Base-by-base conservation (phyloP, 2,329 filamentous ascomycete genomes). In the Cladosporium sp. region DNA sequence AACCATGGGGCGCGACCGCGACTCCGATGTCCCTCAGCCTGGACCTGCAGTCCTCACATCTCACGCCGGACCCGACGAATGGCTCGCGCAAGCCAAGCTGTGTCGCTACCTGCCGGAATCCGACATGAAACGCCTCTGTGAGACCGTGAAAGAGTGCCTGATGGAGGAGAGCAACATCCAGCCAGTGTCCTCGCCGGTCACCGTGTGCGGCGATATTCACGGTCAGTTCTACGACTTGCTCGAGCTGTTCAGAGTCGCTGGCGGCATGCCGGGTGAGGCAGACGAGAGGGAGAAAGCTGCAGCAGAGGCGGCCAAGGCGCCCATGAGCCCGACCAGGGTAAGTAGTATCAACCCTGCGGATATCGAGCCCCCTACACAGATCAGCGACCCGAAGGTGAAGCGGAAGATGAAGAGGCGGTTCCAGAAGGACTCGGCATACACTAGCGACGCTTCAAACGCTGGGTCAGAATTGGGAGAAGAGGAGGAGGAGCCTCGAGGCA, bases 111-210 rank as follows among this genome's bases (percentile, higher is more conserved):
- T 99, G 62, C 95, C 95, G 59, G 95, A 99, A 81, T 83, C 90
- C 69, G 92, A 96, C 75, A 99, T 99, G 95, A 99, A 99, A 85
- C 92, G 96, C 79, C 86, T 99, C 59, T 99, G 95, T 79, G 95
- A 99, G 83, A 96, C 96, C 77, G 95, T 98, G 68, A 99, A 99
- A 83, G 95, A 98, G 81, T 96, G 92, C 71, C 86, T 99, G 74
- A 99, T 99, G 95, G 95, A 99, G 85, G 95, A 99, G 82, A 97
- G 93, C 71, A 99, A 99, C 78, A 98, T 99, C 67, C 95, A 98
- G 78, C 95, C 95, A n/a, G 94, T 99, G 24, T 88, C 91, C 64
- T 97, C 95, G 0, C 95, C 95, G 7, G 95, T 99, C 69, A 99
- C 95, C 5, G 91, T 99, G 69, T 98, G 95, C 76, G 95, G 95